Base-by-base conservation (phyloP, 1,284 basidiomycete species). In the Singerocomus rubriflavus region DNA sequence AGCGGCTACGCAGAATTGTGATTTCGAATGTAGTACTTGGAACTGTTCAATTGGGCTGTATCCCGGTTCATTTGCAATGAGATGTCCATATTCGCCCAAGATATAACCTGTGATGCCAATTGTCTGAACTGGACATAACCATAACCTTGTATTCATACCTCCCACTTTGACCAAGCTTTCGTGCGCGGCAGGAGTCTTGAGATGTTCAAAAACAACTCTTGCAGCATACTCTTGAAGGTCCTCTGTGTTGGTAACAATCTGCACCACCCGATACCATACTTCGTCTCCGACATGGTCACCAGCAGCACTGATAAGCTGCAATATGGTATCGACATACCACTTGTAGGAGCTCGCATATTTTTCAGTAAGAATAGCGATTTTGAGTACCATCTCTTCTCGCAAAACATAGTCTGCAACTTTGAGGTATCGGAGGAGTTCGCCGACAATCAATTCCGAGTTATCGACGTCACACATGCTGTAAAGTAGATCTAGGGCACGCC, bases 381-480 rank as follows among this genome's bases (percentile, higher is more conserved):
- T 99, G 50, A 98, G 78, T 3, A 98, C 96, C 93, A 99, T 94
- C 71, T 99, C 94, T 70, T 98, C 96, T 38, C 97, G 81, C 39
- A 99, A 75, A 26, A 88, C 93, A 63, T 98, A 98, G 70, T 99
- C 97, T 4, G 97, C 96, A 12, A 97, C 84, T 64, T 86, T 86
- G 52, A 99, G 79, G 69, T 98, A 99, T 54, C 91, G 83, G 51
- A 99, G 75, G 27, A 99, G 79, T 70, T 99, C 95, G 47, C 89
- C 93, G 27, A 99, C 97, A 58, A 99, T 94, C 50, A 90, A 75
- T 66, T 95, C 94, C 13, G 95, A 92, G 71, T 98, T 99, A 61
- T 91, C 88, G 14, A 88, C 80, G 67, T 99, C 97, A 72, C 97
- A 99, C 96, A 99, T 98, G 70, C 93, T 97, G 73, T 98, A 99